These are phyloP conservation scores for Hypsizygus ulmarius DNA, from an alignment of 1,284 basidiomycete species.

Conservation along the genomic window DNA sequence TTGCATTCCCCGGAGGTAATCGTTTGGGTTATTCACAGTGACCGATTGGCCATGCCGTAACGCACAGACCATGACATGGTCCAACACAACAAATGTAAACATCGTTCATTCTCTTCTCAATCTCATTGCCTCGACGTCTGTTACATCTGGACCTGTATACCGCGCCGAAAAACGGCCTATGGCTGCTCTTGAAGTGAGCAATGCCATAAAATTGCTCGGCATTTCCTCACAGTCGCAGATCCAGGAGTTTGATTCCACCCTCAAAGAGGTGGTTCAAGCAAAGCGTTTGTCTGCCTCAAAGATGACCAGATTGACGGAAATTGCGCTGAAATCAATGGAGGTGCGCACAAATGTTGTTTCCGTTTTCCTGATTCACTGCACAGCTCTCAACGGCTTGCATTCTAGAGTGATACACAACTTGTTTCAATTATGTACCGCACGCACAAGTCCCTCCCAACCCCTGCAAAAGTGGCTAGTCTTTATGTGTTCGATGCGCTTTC, in stretches of 20 bases:
- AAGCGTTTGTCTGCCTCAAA: conserved; percentile 84
- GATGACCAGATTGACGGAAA: conserved; percentile 71
- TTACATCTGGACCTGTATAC: conserved; percentile 12
- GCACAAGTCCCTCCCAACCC: conserved; percentile 69
- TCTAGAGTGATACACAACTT: conserved; percentile 78
- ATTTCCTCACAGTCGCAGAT: conserved; percentile 7
- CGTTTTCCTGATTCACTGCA: conserved; percentile 5
- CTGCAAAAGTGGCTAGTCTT: conserved; percentile 76
- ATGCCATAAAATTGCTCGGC: neutral
- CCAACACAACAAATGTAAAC: conserved; percentile 35
- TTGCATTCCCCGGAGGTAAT: conserved; percentile 30
- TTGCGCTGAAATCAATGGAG: conserved; percentile 71
- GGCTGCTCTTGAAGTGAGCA: conserved; percentile 33
- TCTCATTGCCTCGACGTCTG: conserved; percentile 12
- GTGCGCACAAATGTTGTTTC: conserved; percentile 39
- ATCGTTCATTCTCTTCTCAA: conserved; percentile 17
- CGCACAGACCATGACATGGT: conserved; percentile 27
- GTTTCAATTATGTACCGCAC: conserved; percentile 83
- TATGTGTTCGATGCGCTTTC: conserved; percentile 90
- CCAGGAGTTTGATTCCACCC: conserved; percentile 74
- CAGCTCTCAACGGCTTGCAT: conserved; percentile 9
- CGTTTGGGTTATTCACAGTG: neutral
- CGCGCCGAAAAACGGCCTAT: conserved; percentile 19
- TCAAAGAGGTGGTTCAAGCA: conserved; percentile 77
- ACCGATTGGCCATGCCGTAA: neutral